Conservation (phyloP, 1,139 yeast genomes). For the Debaryomycetaceae sp. region DNA sequence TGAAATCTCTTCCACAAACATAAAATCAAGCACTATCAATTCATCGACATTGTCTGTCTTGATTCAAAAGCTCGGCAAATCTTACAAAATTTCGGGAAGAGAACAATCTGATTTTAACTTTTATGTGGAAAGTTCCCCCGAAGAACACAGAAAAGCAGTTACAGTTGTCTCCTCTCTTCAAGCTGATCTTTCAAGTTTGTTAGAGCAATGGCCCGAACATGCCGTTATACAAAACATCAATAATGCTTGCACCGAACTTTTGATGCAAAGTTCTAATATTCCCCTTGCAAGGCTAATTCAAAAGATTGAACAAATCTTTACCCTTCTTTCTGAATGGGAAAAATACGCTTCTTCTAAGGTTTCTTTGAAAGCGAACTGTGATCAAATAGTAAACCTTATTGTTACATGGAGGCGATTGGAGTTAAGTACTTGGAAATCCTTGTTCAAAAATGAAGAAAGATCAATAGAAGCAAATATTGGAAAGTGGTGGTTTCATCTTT, state of each 20-base stretch:
- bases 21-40: constrained; percentile 18
- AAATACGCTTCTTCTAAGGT: constrained; percentile 83
- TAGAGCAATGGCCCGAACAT: constrained; percentile 91
- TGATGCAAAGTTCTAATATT: constrained; percentile 57
- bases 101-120: constrained; percentile 46
- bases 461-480: constrained; percentile 54
- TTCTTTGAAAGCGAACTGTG: constrained; percentile 55
- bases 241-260: constrained; percentile 65
- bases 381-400: constrained; percentile 61
- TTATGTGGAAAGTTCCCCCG: constrained; percentile 62
- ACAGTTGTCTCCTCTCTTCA: constrained; percentile 48
- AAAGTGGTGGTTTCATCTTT: constrained; percentile 89
- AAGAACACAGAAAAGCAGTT: constrained; percentile 62
- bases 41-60: constrained; percentile 42
- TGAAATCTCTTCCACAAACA: constrained; percentile 12
- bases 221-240: constrained; percentile 73
- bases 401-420: constrained; percentile 92
- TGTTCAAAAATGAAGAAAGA: constrained; percentile 66
- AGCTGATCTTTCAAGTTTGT: constrained; percentile 43
- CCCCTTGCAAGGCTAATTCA: constrained; percentile 79
- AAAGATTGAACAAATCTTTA: constrained; percentile 83
- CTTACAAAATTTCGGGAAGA: constrained; percentile 18
- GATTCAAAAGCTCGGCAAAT: constrained; percentile 33
- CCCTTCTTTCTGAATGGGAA: constrained; percentile 87
- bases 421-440: constrained; percentile 76